These are phyloP conservation scores for Saccharomycopsis capsularis DNA, from an alignment of 805 yeast species.

Conservation along the genomic window DNA sequence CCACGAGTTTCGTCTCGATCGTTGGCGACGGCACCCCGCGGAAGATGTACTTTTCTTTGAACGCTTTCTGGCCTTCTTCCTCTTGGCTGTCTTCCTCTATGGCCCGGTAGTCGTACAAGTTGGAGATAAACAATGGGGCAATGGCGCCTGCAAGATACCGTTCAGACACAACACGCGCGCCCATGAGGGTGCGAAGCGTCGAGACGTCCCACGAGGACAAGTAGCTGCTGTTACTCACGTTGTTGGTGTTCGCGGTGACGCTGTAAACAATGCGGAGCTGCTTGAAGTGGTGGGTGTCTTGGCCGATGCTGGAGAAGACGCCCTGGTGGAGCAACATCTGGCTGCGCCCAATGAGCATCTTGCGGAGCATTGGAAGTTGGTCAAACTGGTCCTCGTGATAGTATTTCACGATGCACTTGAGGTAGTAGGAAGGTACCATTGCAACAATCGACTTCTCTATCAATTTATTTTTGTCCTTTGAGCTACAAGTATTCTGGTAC, in stretches of 20 bases:
- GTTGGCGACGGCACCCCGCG: constrained; percentile 19
- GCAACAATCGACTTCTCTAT: constrained; percentile 4
- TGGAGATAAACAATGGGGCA: constrained; percentile 17
- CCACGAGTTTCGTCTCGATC: constrained; percentile 19
- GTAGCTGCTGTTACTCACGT: not conserved
- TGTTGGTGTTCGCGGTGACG: not conserved
- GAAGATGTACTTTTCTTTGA: not conserved
- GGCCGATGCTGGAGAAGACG: constrained; percentile 9
- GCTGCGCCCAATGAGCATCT: constrained; percentile 12
- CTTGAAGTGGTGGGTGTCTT: not conserved
- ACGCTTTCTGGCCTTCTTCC: not conserved
- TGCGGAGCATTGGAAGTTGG: not conserved
- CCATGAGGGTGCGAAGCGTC: constrained; percentile 10
- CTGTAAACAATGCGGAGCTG: not conserved
- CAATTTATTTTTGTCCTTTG: no score
- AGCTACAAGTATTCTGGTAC: no score
- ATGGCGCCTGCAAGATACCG: constrained; percentile 13
- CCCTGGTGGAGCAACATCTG: constrained; percentile 15
- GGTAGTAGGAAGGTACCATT: constrained; percentile 14
- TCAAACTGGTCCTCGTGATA: not conserved
- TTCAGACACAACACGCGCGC: constrained; percentile 16
- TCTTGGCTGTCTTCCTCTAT: constrained; percentile 7
- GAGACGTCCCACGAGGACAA: constrained; percentile 7
- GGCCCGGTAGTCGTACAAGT: constrained; percentile 20
- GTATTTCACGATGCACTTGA: not conserved